Evolutionary conservation across 2,329 filamentous ascomycete genomes (phyloP).

Genomic region (Endocalyx cinctus): DNA sequence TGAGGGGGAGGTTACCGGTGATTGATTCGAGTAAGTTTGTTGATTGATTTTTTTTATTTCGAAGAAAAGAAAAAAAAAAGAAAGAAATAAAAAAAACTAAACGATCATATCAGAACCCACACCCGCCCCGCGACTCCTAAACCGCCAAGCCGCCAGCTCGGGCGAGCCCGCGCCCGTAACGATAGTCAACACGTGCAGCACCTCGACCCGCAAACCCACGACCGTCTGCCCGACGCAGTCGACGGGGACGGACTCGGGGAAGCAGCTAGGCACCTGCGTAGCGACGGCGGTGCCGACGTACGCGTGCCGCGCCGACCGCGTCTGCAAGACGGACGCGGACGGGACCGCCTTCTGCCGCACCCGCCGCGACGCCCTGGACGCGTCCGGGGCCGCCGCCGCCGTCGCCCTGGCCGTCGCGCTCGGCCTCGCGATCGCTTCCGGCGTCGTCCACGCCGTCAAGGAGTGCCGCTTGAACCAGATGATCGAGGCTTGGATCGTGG

Average conservation of each 20-base stretch:
- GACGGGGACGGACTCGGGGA: conserved; percentile 28
- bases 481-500: no score
- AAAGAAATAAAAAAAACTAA: no score
- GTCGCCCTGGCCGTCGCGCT: conserved; percentile 41
- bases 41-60: no score
- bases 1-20: no score
- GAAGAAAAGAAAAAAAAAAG: not conserved
- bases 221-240: conserved; percentile 36
- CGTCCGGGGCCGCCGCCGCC: conserved; percentile 43
- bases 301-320: conserved; percentile 38
- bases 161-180: conserved; percentile 4
- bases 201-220: conserved; percentile 22
- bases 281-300: conserved; percentile 28
- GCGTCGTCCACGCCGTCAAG: conserved; percentile 25
- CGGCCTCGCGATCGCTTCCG: conserved; percentile 30
- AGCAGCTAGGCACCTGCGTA: conserved; percentile 36
- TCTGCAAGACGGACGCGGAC: conserved; percentile 39
- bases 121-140: conserved; percentile 5
- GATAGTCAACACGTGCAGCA: not conserved
- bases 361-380: conserved; percentile 33
- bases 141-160: conserved; percentile 7
- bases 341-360: conserved; percentile 41
- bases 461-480: no score
- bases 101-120: conserved; percentile 10
- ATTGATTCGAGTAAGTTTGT: no score